Conservation (phyloP, 257 asterid species). For the Perilla frutescens region DNA sequence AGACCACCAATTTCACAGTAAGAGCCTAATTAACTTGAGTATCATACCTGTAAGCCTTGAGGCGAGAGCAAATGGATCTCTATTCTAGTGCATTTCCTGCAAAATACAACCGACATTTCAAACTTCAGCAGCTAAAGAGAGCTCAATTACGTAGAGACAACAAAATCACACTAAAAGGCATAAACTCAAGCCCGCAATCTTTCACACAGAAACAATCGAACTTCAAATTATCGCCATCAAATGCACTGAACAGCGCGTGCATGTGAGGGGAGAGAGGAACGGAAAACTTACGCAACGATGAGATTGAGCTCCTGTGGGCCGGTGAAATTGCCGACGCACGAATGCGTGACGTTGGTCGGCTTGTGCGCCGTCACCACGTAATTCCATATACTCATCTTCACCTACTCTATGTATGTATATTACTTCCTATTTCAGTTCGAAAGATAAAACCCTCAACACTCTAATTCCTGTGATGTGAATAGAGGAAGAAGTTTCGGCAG, state of each 20-base stretch:
- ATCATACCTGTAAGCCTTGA: constrained; percentile 86
- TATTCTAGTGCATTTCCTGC: constrained; percentile 93
- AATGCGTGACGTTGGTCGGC: constrained; percentile 96
- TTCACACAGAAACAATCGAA: neutral
- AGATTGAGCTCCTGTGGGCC: constrained; percentile 94
- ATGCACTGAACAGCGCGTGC: neutral
- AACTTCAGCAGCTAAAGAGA: neutral
- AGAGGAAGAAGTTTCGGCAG: constrained; percentile 24
- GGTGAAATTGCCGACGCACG: constrained; percentile 97
- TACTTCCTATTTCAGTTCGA: constrained; percentile 20
- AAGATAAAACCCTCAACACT: constrained; percentile 36
- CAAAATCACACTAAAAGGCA: neutral
- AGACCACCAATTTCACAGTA: constrained; percentile 11
- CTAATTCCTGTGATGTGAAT: constrained; percentile 24
- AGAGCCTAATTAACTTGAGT: constrained; percentile 23
- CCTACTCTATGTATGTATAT: neutral
- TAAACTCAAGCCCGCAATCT: constrained; percentile 19
- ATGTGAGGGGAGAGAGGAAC: neutral
- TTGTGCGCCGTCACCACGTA: constrained; percentile 99
- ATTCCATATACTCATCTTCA: constrained; percentile 89
- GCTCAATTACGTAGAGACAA: neutral
- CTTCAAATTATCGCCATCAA: neutral
- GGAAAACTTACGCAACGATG: constrained; percentile 76
- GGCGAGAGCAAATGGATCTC: constrained; percentile 87
- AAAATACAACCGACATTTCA: constrained; percentile 32